phyloP scores from a whole-genome alignment of 2,329 filamentous ascomycete species.

The Fusarium bulbicola region DNA sequence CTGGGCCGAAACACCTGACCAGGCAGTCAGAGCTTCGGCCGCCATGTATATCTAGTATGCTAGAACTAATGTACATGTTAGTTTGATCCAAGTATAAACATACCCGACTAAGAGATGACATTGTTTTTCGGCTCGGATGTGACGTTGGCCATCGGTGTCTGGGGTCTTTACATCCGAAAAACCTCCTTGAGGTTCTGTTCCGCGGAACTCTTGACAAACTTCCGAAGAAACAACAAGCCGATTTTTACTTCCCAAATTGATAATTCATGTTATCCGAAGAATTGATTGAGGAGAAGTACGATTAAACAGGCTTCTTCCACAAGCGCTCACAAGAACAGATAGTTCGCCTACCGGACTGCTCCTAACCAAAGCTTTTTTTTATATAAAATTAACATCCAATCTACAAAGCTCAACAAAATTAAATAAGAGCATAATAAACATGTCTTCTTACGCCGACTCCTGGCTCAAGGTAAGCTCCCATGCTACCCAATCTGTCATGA shows the following conservation, averaged over 20 bases:
- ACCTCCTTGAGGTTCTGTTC: neutral
- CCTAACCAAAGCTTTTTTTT: neutral
- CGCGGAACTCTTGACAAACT: neutral
- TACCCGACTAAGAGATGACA: neutral
- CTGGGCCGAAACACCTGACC: neutral
- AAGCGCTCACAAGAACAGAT: rapidly evolving
- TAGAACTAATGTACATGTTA: neutral
- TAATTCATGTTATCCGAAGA: rapidly evolving
- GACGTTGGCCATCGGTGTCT: neutral
- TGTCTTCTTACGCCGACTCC: neutral
- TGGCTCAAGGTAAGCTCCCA: neutral
- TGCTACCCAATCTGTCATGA: rapidly evolving
- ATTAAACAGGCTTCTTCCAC: neutral
- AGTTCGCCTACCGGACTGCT: neutral
- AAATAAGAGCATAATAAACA: neutral
- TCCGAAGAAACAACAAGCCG: neutral
- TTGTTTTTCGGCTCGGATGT: neutral
- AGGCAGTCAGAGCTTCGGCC: too few relatives aligned
- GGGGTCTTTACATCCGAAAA: neutral
- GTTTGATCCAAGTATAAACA: neutral
- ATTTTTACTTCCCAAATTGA: rapidly evolving
- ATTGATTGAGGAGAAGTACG: rapidly evolving
- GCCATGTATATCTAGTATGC: rapidly evolving
- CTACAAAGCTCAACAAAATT: neutral
- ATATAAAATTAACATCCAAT: neutral